Evolutionary conservation across 2,329 filamentous ascomycete species (phyloP), one percentile per base, ranked within the genome.

Genomic region (Penicillium carneum): DNA sequence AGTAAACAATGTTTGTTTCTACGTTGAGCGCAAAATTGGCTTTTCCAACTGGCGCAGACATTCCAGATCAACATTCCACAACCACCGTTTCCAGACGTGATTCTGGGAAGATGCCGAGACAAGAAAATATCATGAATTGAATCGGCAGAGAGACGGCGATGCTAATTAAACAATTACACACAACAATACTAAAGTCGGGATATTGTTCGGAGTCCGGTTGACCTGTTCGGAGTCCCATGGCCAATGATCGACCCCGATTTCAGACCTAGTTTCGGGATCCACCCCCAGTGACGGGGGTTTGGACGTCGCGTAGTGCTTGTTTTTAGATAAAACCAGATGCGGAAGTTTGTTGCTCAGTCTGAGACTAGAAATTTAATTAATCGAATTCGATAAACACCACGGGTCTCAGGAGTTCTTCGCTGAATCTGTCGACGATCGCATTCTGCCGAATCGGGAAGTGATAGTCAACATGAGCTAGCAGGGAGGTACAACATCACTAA

Each of bases 111-210:
- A 18, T 16, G 7, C 18, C 50, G 49, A 49, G 51, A 49, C 51
- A 43, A n/a, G 26, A 33, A 12, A 42, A 38, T 43, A n/a, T 8
- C 18, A 56, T 38, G 10, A 29, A 26, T 38, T 38, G 33, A 39
- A 6, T 41, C 3, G 4, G 41, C 14, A 23, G 23, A 36, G 42
- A 33, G 2, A 34, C 5, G n/a, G 45, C 5, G 26, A 47, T 33
- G 16, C 14, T 42, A 48, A 47, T 59, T 36, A 31, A 20, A 47
- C 49, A 47, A 31, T 26, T 10, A 52, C 14, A 45, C 33, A 51
- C 31, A 41, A 65, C 57, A 65, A 65, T 63, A 53, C 46, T 54
- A 61, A 59, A 46, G 18, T n/a, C 49, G 42, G 52, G 49, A 18
- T 33, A 63, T 63, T 63, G 41, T 63, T 36, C 61, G 33, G 48